Conservation (phyloP, 2,329 filamentous ascomycete genomes). For the Trichoderma afroharzianum region DNA sequence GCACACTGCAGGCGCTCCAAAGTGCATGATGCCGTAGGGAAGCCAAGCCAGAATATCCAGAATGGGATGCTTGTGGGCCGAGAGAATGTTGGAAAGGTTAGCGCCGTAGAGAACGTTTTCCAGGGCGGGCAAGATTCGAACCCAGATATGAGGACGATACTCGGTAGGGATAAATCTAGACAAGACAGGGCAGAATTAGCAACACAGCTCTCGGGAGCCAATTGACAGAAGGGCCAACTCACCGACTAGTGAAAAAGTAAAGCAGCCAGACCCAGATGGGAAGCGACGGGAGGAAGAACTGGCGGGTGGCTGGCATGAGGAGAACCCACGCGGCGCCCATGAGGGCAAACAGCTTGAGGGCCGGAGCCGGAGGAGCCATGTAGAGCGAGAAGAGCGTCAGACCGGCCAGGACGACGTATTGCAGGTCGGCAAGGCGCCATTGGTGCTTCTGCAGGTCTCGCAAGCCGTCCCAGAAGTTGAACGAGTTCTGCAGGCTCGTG, state of each 20-base stretch:
- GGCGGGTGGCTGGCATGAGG: constrained; percentile 77
- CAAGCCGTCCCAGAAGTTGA: constrained; percentile 75
- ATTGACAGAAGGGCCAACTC: constrained; percentile 41
- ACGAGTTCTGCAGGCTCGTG: constrained; percentile 73
- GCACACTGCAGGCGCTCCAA: constrained; percentile 77
- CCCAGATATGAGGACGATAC: constrained; percentile 91
- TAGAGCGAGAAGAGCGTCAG: constrained; percentile 78
- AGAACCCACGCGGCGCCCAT: constrained; percentile 65
- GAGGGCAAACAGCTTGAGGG: constrained; percentile 71
- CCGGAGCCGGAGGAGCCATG: constrained; percentile 75
- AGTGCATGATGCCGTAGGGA: constrained; percentile 89
- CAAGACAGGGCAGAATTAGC: neutral
- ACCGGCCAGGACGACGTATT: constrained; percentile 73
- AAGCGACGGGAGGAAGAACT: constrained; percentile 86
- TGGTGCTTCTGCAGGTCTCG: constrained; percentile 70
- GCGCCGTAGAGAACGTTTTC: constrained; percentile 97
- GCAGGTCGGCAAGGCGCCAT: constrained; percentile 79
- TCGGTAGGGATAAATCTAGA: constrained; percentile 81
- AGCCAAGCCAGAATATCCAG: constrained; percentile 90
- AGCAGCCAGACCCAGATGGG: constrained; percentile 83
- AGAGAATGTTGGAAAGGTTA: constrained; percentile 93
- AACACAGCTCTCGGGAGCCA: neutral
- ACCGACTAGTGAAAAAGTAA: constrained; percentile 92
- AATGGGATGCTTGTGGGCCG: constrained; percentile 77
- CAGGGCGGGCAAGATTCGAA: constrained; percentile 86